A percentile compares a stretch with the other conserved stretches of the same genome.
Conservation (phyloP, 495 filamentous ascomycete species). For the Trichoderma gamsii region DNA sequence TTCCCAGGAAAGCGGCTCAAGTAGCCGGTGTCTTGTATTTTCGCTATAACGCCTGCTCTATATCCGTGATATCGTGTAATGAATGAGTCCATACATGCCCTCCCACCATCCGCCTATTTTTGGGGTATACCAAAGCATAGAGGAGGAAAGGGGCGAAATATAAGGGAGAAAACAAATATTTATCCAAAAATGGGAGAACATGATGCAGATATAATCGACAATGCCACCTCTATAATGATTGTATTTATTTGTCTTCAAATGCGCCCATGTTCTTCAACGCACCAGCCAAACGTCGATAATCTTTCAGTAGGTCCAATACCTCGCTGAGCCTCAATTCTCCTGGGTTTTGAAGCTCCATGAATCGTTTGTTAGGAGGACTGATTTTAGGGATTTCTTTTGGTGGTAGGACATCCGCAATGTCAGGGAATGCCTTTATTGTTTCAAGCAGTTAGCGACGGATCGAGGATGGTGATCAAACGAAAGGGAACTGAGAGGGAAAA, state of each 20-base stretch:
- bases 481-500: too few species aligned
- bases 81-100: not conserved
- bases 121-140: not conserved
- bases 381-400: slow-evolving; percentile 50
- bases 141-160: not conserved
- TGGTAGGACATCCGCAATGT: slow-evolving; percentile 47
- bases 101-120: not conserved
- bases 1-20: not conserved
- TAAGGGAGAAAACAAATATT: not conserved
- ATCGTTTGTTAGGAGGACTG: slow-evolving; percentile 68
- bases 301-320: slow-evolving; percentile 71
- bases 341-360: slow-evolving; percentile 72
- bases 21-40: not conserved
- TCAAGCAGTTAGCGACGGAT: not conserved
- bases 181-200: not conserved
- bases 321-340: slow-evolving; percentile 76
- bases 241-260: slow-evolving; percentile 27
- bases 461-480: too few species aligned
- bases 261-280: slow-evolving; percentile 58
- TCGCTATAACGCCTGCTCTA: not conserved
- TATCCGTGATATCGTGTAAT: not conserved
- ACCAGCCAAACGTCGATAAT: slow-evolving; percentile 77
- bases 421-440: slow-evolving; percentile 48
- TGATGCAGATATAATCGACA: not conserved
- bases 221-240: not conserved